A percentile compares a stretch with the other conserved stretches of the same genome.
Evolutionary conservation across 441 rosid genomes (phyloP).

Genomic region (Arabidopsis lyrata): DNA sequence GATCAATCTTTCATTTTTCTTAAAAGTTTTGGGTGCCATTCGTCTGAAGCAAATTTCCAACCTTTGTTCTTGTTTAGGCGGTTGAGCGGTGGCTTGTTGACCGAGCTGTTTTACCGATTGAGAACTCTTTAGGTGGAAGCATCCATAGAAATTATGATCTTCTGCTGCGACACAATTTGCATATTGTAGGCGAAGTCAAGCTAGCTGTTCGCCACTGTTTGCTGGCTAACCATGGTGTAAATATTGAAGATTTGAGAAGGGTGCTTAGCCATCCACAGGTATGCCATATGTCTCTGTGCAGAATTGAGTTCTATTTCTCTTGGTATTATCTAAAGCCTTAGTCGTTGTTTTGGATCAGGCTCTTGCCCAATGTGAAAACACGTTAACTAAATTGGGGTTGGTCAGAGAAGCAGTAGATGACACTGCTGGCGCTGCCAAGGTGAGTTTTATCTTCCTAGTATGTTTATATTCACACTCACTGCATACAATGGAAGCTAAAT

Average conservation of each 20-base stretch:
- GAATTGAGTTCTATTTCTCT: slow-evolving; percentile 5
- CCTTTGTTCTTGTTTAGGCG: slow-evolving; percentile 55
- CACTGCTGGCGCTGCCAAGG: slow-evolving; percentile 99
- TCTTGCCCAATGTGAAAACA: slow-evolving; percentile 95
- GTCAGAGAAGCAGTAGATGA: slow-evolving; percentile 94
- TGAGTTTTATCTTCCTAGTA: slow-evolving; percentile 30
- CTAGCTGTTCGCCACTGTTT: slow-evolving; percentile 95
- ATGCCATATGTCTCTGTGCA: slow-evolving; percentile 18
- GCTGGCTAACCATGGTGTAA: slow-evolving; percentile 85
- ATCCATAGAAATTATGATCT: slow-evolving; percentile 97
- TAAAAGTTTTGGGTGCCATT: slow-evolving; percentile 2
- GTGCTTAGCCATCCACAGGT: slow-evolving; percentile 99
- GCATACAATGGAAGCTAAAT: slow-evolving; percentile 28
- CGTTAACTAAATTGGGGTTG: slow-evolving; percentile 81
- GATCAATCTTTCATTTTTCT: background rate
- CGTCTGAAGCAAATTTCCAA: background rate
- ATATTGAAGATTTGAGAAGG: slow-evolving; percentile 76
- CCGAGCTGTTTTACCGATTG: slow-evolving; percentile 91
- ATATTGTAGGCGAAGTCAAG: slow-evolving; percentile 96
- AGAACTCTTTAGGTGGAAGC: slow-evolving; percentile 96
- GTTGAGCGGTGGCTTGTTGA: slow-evolving; percentile 96
- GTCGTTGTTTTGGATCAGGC: slow-evolving; percentile 60
- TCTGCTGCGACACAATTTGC: slow-evolving; percentile 87
- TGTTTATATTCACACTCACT: slow-evolving; percentile 5
- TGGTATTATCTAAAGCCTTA: slow-evolving; percentile 15